Conservation (phyloP, 495 filamentous ascomycete species). For the Lindgomyces ingoldianus region DNA sequence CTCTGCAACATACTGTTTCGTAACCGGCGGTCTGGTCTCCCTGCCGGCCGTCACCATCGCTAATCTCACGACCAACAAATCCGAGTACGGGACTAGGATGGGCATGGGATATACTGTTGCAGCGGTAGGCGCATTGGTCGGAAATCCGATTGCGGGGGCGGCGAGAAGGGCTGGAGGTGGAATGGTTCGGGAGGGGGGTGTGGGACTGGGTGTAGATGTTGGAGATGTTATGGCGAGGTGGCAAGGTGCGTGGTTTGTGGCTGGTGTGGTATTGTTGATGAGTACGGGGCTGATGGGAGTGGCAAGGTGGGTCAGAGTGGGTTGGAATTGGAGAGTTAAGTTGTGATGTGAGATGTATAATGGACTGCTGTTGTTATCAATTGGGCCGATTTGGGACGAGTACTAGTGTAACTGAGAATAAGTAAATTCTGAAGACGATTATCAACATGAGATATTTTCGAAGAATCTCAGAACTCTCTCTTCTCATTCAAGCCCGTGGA, state of each 20-base stretch:
- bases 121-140: slow-evolving; percentile 13
- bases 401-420: too few relatives aligned
- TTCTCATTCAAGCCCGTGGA: too few relatives aligned
- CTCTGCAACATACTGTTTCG: slow-evolving; percentile 11
- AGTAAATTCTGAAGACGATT: too few relatives aligned
- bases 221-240: slow-evolving; percentile 10
- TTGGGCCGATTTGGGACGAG: too few relatives aligned
- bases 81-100: slow-evolving; percentile 18
- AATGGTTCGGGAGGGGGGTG: too few relatives aligned
- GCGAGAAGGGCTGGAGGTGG: slow-evolving; percentile 32
- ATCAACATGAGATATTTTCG: too few relatives aligned
- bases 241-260: slow-evolving; percentile 19
- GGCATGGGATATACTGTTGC: slow-evolving; percentile 22
- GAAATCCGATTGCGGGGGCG: slow-evolving; percentile 45
- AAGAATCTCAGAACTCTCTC: too few relatives aligned
- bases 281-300: slow-evolving; percentile 2
- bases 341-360: too few relatives aligned
- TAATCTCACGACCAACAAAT: slow-evolving; percentile 10
- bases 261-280: not conserved
- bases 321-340: slow-evolving; percentile 8
- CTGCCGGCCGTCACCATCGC: slow-evolving; percentile 17
- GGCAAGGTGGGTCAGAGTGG: slow-evolving; percentile 2
- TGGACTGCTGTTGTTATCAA: too few relatives aligned
- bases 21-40: slow-evolving; percentile 16
- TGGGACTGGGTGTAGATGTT: not conserved